These are phyloP conservation scores for Collybia sp. DNA, from an alignment of 768 basidiomycete species.

Conservation along the genomic window DNA sequence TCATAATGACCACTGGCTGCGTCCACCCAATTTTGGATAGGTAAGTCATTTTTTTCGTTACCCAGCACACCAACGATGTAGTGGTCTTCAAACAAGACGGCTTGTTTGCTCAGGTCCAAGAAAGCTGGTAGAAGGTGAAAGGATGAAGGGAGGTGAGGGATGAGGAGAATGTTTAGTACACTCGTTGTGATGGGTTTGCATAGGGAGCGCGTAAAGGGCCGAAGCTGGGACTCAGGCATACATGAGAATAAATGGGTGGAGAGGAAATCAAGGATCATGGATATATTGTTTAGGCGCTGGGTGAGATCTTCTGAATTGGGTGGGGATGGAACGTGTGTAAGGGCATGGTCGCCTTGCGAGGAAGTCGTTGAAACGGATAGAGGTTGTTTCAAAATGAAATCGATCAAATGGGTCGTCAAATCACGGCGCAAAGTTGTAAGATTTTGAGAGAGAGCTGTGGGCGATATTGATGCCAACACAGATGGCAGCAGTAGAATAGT, in stretches of 20 bases:
- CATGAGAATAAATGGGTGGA: constrained; percentile 48
- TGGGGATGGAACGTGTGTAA: constrained; percentile 44
- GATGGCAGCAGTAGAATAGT: constrained; percentile 45
- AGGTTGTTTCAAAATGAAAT: constrained; percentile 51
- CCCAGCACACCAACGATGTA: constrained; percentile 47
- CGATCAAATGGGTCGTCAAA: constrained; percentile 53
- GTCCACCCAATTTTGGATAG: constrained; percentile 67
- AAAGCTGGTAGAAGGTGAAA: constrained; percentile 57
- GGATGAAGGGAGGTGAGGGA: constrained; percentile 66
- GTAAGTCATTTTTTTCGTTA: constrained; percentile 39
- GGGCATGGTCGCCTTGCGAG: constrained; percentile 33
- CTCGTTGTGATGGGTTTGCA: constrained; percentile 55
- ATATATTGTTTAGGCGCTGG: constrained; percentile 50
- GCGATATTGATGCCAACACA: constrained; percentile 56
- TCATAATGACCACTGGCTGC: constrained; percentile 75
- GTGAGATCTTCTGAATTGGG: constrained; percentile 32
- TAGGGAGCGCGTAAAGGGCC: constrained; percentile 50
- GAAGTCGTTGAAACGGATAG: constrained; percentile 34
- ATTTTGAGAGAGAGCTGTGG: constrained; percentile 47
- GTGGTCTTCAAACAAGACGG: constrained; percentile 62
- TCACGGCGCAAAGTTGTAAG: constrained; percentile 64
- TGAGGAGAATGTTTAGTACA: constrained; percentile 61
- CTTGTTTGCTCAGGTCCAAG: constrained; percentile 49
- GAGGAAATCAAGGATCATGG: constrained; percentile 59
- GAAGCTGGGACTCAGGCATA: constrained; percentile 42